These are phyloP conservation scores for Nevesoporus exiguus DNA, from an alignment of 768 basidiomycete species.

Conservation along the genomic window DNA sequence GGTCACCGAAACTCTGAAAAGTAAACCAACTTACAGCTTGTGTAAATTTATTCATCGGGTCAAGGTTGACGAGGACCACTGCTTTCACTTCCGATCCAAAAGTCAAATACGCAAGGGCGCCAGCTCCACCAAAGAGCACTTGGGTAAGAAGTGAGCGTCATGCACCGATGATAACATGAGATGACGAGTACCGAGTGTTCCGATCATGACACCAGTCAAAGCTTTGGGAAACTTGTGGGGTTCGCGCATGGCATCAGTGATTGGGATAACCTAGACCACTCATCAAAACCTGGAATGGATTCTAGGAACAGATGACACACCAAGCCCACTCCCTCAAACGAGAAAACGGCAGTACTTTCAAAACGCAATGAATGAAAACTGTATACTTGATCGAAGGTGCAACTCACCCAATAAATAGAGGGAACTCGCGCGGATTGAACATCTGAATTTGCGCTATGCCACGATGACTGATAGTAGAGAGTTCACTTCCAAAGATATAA, in stretches of 20 bases:
- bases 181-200: slow-evolving; percentile 56
- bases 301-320: slow-evolving; percentile 38
- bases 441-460: slow-evolving; percentile 79
- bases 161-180: background rate
- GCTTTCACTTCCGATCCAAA: slow-evolving; percentile 88
- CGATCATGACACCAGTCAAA: slow-evolving; percentile 89
- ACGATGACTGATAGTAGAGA: slow-evolving; percentile 55
- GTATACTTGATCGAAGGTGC: background rate
- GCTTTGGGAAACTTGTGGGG: slow-evolving; percentile 90
- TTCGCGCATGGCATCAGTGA: slow-evolving; percentile 95
- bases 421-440: slow-evolving; percentile 89
- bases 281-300: background rate
- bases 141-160: slow-evolving; percentile 8
- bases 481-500: slow-evolving; percentile 88
- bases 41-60: slow-evolving; percentile 78
- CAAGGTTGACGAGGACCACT: slow-evolving; percentile 92
- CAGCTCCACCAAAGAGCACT: slow-evolving; percentile 87
- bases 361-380: slow-evolving; percentile 3
- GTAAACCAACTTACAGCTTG: slow-evolving; percentile 62
- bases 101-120: slow-evolving; percentile 80
- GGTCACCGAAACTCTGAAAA: slow-evolving; percentile 6
- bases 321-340: slow-evolving; percentile 96
- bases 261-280: slow-evolving; percentile 74
- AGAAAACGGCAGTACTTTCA: slow-evolving; percentile 90
- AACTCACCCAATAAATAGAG: slow-evolving; percentile 84